Conservation (phyloP, 1,284 basidiomycete genomes). For the Erythrobasidium hasegawianum region DNA sequence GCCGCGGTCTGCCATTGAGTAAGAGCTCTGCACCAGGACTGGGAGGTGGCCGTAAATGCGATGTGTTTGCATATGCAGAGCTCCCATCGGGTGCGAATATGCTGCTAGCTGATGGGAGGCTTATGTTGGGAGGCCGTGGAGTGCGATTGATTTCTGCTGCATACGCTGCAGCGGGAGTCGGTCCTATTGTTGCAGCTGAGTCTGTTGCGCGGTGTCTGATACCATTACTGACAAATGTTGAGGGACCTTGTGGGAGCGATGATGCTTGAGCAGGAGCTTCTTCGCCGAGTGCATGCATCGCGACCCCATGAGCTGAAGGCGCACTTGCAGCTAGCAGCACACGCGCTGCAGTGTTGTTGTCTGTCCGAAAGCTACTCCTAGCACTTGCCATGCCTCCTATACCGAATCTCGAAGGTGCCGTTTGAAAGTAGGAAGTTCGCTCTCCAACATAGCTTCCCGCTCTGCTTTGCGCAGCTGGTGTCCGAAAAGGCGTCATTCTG, state of each 20-base stretch:
- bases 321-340: background rate
- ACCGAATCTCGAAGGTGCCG: conserved; percentile 18
- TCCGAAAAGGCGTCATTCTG: conserved; percentile 34
- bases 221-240: background rate
- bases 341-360: background rate
- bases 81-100: conserved; percentile 1
- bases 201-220: background rate
- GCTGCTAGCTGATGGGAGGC: background rate
- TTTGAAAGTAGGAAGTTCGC: conserved; percentile 25
- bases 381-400: conserved; percentile 15
- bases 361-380: conserved; percentile 11
- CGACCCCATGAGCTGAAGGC: background rate
- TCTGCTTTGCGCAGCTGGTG: background rate
- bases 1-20: background rate
- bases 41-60: conserved; percentile 6
- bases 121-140: background rate
- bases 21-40: conserved; percentile 14
- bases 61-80: background rate
- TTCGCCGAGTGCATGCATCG: background rate
- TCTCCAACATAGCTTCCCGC: conserved; percentile 20
- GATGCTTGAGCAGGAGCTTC: background rate
- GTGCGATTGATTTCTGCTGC: background rate
- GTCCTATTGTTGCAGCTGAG: background rate
- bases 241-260: background rate
- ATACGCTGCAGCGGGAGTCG: background rate